phyloP scores from a whole-genome alignment of 371 early-diverging fungal species.

The Dichotomocladium elegans region DNA sequence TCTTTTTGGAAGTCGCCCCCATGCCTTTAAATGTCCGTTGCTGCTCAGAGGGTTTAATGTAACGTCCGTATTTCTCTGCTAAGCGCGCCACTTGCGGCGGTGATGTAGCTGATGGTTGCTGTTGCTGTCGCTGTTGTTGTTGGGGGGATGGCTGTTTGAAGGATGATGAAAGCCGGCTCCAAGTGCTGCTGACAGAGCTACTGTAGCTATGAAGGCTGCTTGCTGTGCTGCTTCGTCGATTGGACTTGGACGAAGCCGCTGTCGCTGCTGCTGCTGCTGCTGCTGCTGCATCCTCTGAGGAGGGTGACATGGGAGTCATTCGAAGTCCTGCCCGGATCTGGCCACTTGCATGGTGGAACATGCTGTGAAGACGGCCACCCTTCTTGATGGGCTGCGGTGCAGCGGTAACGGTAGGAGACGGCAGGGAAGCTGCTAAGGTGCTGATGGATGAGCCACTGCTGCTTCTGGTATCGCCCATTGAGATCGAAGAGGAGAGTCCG shows the following conservation, averaged over 20 bases:
- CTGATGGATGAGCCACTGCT: slow-evolving; percentile 28
- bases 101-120: not conserved
- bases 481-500: slow-evolving; percentile 16
- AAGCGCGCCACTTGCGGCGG: slow-evolving; percentile 4
- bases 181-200: slow-evolving; percentile 3
- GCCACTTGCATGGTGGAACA: slow-evolving; percentile 9
- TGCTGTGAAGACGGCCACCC: slow-evolving; percentile 8
- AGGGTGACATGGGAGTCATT: slow-evolving; percentile 21
- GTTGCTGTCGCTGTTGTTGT: not conserved
- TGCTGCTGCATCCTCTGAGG: not conserved
- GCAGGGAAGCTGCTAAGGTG: too few relatives aligned
- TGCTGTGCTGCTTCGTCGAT: slow-evolving; percentile 2
- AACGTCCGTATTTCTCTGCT: slow-evolving; percentile 39
- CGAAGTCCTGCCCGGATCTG: slow-evolving; percentile 20
- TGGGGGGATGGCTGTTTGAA: too few relatives aligned
- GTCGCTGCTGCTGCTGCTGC: not conserved
- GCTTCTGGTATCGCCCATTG: slow-evolving; percentile 20
- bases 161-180: slow-evolving; percentile 2
- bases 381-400: slow-evolving; percentile 4
- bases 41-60: slow-evolving; percentile 27
- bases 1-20: slow-evolving; percentile 33
- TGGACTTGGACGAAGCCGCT: not conserved
- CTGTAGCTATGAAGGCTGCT: slow-evolving; percentile 1
- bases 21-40: slow-evolving; percentile 22
- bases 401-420: slow-evolving; percentile 13